Conservation (phyloP, 2,329 filamentous ascomycete genomes). For the Penicillium palitans region DNA sequence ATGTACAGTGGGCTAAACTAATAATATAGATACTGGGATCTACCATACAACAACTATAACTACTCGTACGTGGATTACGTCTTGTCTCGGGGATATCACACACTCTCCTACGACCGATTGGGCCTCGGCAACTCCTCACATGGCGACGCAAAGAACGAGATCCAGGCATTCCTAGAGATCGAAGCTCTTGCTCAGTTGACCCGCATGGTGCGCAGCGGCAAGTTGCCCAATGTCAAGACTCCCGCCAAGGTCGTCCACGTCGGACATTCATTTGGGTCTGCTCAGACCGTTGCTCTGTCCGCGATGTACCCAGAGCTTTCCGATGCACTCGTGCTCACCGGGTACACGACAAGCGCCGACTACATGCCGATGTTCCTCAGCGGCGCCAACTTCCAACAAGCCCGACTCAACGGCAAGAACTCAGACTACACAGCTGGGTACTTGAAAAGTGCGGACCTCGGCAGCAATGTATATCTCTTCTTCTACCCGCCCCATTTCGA, state of each 20-base stretch:
- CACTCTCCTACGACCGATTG: slow-evolving; percentile 44
- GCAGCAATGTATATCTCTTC: slow-evolving; percentile 21
- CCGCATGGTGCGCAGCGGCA: slow-evolving; percentile 37
- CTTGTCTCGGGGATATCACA: slow-evolving; percentile 40
- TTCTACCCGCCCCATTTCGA: slow-evolving; percentile 19
- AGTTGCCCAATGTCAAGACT: slow-evolving; percentile 29
- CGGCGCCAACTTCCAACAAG: slow-evolving; percentile 24
- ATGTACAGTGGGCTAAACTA: background rate
- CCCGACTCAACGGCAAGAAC: slow-evolving; percentile 18
- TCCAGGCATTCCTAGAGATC: slow-evolving; percentile 43
- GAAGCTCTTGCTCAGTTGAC: slow-evolving; percentile 43
- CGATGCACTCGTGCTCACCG: slow-evolving; percentile 44
- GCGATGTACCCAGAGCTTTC: slow-evolving; percentile 36
- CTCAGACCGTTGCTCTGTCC: slow-evolving; percentile 35
- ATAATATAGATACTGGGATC: slow-evolving; percentile 37
- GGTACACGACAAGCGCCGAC: slow-evolving; percentile 33
- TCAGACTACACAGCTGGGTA: slow-evolving; percentile 25
- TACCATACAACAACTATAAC: slow-evolving; percentile 30
- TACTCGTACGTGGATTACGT: slow-evolving; percentile 42
- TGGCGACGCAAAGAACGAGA: slow-evolving; percentile 42
- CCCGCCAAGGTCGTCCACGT: slow-evolving; percentile 40
- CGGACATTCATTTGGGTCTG: slow-evolving; percentile 41
- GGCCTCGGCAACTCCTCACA: slow-evolving; percentile 40
- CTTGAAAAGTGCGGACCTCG: slow-evolving; percentile 19
- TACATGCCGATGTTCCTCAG: slow-evolving; percentile 21